Conservation (phyloP, 805 yeast species). For the Candida loeiensis region DNA sequence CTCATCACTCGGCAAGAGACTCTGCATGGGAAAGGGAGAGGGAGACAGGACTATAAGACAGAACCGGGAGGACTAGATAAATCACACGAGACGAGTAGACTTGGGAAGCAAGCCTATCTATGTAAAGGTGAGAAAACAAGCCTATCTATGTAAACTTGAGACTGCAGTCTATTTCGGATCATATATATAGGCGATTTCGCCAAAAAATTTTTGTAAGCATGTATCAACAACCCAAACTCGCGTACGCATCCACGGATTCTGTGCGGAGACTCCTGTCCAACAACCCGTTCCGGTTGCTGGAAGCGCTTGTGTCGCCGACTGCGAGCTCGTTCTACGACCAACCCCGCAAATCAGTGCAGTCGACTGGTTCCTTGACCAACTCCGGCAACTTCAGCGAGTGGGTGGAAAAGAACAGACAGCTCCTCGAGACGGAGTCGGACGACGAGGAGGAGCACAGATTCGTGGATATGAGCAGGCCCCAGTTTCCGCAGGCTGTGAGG, state of each 20-base stretch:
- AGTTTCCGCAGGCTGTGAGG: constrained; percentile 27
- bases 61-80: too few species aligned
- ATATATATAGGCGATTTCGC: not conserved
- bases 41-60: too few species aligned
- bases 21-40: too few species aligned
- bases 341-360: constrained; percentile 3
- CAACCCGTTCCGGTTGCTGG: constrained; percentile 61
- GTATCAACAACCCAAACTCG: constrained; percentile 40
- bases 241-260: constrained; percentile 33
- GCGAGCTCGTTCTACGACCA: constrained; percentile 6
- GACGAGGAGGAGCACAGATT: constrained; percentile 30
- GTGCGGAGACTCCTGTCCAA: constrained; percentile 54
- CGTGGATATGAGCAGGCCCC: constrained; percentile 10
- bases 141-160: too few species aligned
- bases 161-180: not conserved
- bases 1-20: too few species aligned
- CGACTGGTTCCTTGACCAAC: constrained; percentile 6
- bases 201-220: constrained; percentile 13
- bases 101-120: too few species aligned
- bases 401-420: constrained; percentile 47
- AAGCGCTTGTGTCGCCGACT: constrained; percentile 13
- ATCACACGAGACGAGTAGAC: too few species aligned
- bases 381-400: constrained; percentile 47
- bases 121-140: too few species aligned
- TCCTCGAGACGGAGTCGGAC: constrained; percentile 40